phyloP scores from a whole-genome alignment of 164 flowering plant species.

The Chloranthus sessilifolius region DNA sequence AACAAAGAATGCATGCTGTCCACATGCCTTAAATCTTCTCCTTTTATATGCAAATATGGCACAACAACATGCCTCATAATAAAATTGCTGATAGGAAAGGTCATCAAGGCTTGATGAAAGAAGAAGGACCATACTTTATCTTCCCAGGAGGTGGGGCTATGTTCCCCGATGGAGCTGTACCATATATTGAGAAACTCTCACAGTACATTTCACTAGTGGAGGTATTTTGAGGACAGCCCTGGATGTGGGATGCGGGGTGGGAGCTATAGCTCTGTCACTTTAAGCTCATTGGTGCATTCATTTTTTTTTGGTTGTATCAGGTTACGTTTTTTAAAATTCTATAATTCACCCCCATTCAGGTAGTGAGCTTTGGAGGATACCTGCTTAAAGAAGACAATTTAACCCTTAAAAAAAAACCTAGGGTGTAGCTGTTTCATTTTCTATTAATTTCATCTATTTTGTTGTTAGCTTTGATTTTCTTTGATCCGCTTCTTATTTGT shows the following conservation, averaged over 20 bases:
- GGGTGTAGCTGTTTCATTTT: too few species aligned
- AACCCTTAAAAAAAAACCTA: too few species aligned
- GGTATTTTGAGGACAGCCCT: constrained; percentile 89
- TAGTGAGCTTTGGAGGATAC: constrained; percentile 95
- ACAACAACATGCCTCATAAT: constrained; percentile 87
- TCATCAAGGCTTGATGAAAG: constrained; percentile 99
- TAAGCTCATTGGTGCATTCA: background rate
- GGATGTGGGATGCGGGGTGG: constrained; percentile 99
- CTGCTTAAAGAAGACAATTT: constrained; percentile 59
- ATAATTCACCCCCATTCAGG: constrained; percentile 40
- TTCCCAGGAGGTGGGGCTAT: constrained; percentile 99
- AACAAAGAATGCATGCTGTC: too few species aligned
- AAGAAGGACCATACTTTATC: constrained; percentile 69
- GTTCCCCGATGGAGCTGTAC: constrained; percentile 94
- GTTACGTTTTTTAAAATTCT: constrained; percentile 4
- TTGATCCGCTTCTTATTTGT: too few species aligned
- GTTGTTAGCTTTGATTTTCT: too few species aligned
- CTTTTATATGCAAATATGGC: constrained; percentile 74
- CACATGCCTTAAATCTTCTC: background rate
- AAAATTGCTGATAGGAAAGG: constrained; percentile 97
- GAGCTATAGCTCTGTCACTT: constrained; percentile 11
- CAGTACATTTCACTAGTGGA: constrained; percentile 76
- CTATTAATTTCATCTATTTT: too few species aligned
- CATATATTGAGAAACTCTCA: constrained; percentile 81
- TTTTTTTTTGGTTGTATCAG: background rate